Base-by-base conservation (phyloP, 2,329 filamentous ascomycete species). In the Coniochaeta sp. region DNA sequence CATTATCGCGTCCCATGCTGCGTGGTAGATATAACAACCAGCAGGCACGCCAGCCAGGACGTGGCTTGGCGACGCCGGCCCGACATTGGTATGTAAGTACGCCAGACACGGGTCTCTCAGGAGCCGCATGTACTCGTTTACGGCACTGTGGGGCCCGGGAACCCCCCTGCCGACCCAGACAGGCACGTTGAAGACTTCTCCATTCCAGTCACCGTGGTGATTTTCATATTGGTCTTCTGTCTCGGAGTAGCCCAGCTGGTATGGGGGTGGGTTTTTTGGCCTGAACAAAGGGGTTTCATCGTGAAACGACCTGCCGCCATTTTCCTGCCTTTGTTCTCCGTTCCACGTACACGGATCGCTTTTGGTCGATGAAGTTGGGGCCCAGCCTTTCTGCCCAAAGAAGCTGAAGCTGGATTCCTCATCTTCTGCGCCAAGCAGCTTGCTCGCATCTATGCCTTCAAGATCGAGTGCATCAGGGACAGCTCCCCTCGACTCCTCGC, bases 1-100 rank as follows among this genome's bases (percentile, higher is more conserved):
- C 3, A 82, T 62, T 58, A 82, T 78, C 6, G 73, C 74, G 61
- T 77, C 75, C 83, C 83, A 86, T 0, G 82, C 82, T 1, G 73
- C 75, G 31, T 78, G 72, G 64, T 79, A 85, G 43, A 86, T 68
- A 59, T 75, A 77, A 0, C 73, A 70, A 0, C 73, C 70, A 0
- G 68, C 56, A 5, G 82, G 82, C 5, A 78, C 80, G 1, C 83
- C 83, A 0, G 80, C 79, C 2, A 67, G 70, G 17, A 81, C 70
- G 59, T 86, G 83, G 22, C 72, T 70, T 14, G 81, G 79, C 7
- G 77, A 78, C 6, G 73, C 79, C 4, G 81, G 79, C 1, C 75
- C 78, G 17, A 81, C 65, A 28, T 67, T 64, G 24, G 67, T 63
- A n/a, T 71, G 70, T 14, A 82, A 62, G 3, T 64, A 62, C 19